Conservation (phyloP, 495 filamentous ascomycete genomes). For the Penicillium riverlandense region DNA sequence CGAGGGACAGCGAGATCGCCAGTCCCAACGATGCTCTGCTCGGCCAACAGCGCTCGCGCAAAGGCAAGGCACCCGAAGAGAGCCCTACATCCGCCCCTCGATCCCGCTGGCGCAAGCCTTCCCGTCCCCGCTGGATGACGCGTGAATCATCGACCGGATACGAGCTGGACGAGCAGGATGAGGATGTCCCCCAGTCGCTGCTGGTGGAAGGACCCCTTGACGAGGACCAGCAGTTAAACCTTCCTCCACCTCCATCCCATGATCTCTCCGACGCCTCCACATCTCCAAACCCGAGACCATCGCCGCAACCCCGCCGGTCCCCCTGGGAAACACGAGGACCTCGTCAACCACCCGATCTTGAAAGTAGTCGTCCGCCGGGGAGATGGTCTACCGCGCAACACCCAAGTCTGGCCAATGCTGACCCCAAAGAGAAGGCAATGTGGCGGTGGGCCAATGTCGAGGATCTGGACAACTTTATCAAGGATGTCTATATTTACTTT, state of each 20-base stretch:
- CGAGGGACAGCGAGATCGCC: slow-evolving; percentile 51
- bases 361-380: slow-evolving; percentile 14
- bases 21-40: slow-evolving; percentile 46
- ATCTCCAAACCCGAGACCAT: slow-evolving; percentile 33
- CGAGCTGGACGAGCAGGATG: slow-evolving; percentile 70
- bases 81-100: slow-evolving; percentile 8
- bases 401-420: slow-evolving; percentile 42
- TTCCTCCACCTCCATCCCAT: slow-evolving; percentile 31
- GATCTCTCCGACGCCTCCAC: slow-evolving; percentile 16
- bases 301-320: slow-evolving; percentile 44
- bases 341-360: slow-evolving; percentile 44
- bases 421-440: slow-evolving; percentile 77
- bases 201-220: slow-evolving; percentile 59
- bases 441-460: slow-evolving; percentile 94
- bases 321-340: slow-evolving; percentile 63
- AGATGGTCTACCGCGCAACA: slow-evolving; percentile 28
- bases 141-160: slow-evolving; percentile 19
- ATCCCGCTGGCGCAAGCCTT: slow-evolving; percentile 22
- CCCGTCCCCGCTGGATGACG: slow-evolving; percentile 26
- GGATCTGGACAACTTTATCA: slow-evolving; percentile 85
- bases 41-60: slow-evolving; percentile 9
- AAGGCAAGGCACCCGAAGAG: slow-evolving; percentile 7
- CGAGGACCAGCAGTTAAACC: slow-evolving; percentile 26
- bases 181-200: slow-evolving; percentile 87
- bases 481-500: slow-evolving; percentile 88